Base-by-base conservation (phyloP, 352 stramenopile species). In the Pythium periplocum region DNA sequence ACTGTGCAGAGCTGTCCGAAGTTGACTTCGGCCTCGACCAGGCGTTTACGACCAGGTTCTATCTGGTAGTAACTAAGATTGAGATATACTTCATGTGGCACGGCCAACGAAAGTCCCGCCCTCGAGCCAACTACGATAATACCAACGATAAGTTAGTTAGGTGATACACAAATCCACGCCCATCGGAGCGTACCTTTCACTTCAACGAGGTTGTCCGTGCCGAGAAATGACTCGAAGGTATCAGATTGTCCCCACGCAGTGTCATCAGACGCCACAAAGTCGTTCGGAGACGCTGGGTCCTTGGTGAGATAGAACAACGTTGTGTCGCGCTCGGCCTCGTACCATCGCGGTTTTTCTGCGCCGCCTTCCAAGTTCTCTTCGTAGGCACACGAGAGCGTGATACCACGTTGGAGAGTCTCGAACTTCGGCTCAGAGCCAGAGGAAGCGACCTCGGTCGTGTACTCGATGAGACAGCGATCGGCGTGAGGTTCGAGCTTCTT, bases 361-460 rank as follows among this genome's bases (percentile, higher is more conserved):
- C 81, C 80, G 30, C 77, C 83, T 52, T 88, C 83, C 2, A 93
- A 62, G 30, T 91, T 87, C 48, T 91, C 83, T 49, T 91, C 96
- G 61, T 95, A 98, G 1, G 76, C 71, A 61, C 96, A 99, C 6
- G 87, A 76, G 10, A 98, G 69, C 41, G 80, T 76, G 45, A 97
- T 81, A 4, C 91, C 91, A 17, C 81, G 75, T 39, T 88, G 55
- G 32, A 53, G 62, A 4, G 50, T 61, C 34, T 56, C 52, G 10
- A 61, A 50, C 38, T 45, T 11, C 11, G 46, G 26, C 49, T 30
- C 37, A 39, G 42, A 50, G 51, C 30, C n/a, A n/a, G 38, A 17
- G 48, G 53, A 41, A 7, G 33, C 35, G 5, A 76, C 57, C 33
- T 79, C 62, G 2, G 53, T 63, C 0, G 69, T 83, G 47, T 83